Conservation (phyloP, 2,329 filamentous ascomycete genomes). For the Drechmeria coniospora region DNA sequence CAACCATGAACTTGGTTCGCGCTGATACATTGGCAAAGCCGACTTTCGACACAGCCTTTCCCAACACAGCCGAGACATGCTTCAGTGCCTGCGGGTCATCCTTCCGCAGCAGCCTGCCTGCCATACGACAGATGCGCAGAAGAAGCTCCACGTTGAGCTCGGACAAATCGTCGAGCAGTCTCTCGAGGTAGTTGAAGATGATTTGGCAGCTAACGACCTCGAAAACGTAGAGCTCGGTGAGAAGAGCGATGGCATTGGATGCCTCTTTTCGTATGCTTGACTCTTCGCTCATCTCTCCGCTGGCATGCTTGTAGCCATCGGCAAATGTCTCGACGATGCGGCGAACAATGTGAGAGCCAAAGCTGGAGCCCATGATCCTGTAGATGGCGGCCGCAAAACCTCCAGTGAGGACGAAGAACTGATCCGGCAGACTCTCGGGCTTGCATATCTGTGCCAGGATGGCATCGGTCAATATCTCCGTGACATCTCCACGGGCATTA, state of each 20-base stretch:
- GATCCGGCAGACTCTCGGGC: conserved; percentile 63
- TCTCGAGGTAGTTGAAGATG: conserved; percentile 79
- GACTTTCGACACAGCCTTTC: conserved; percentile 50
- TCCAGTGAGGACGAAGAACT: conserved; percentile 78
- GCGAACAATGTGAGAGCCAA: conserved; percentile 76
- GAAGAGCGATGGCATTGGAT: conserved; percentile 65
- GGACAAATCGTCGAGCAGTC: conserved; percentile 58
- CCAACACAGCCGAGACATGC: conserved; percentile 70
- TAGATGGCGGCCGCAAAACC: conserved; percentile 82
- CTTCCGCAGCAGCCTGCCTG: conserved; percentile 66
- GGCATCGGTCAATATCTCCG: conserved; percentile 61
- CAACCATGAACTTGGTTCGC: conserved; percentile 93
- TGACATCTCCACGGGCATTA: conserved; percentile 78
- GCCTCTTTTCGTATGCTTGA: conserved; percentile 18
- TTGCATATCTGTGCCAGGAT: conserved; percentile 69
- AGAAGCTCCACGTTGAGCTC: conserved; percentile 83
- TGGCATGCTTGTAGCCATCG: conserved; percentile 37
- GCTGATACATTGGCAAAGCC: conserved; percentile 63
- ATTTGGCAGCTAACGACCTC: conserved; percentile 71
- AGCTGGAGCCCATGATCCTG: conserved; percentile 73
- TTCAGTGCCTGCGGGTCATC: conserved; percentile 83
- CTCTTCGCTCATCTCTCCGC: conserved; percentile 24
- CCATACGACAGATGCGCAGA: conserved; percentile 67
- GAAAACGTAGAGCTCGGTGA: conserved; percentile 84
- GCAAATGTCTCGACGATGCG: conserved; percentile 63